Conservation (phyloP, 768 basidiomycete species). For the Psilocybe subaeruginosa region DNA sequence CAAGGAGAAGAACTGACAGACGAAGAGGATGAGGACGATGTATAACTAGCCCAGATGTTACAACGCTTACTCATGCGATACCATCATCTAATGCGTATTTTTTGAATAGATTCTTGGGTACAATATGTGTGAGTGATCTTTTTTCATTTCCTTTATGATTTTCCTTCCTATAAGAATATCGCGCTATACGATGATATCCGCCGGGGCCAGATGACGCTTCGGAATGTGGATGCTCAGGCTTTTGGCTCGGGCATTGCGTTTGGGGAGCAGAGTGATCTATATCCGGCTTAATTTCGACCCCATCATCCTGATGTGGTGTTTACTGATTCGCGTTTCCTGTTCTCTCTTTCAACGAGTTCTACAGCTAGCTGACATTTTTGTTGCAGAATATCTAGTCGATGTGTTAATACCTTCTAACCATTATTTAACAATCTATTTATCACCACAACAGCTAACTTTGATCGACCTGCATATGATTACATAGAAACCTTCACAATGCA, state of each 20-base stretch:
- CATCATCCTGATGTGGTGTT: neutral
- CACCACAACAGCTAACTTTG: neutral
- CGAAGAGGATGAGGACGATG: conserved; percentile 63
- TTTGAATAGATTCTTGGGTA: conserved; percentile 12
- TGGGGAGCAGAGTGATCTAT: conserved; percentile 45
- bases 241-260: conserved; percentile 22
- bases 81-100: neutral
- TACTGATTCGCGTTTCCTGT: neutral
- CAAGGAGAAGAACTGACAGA: conserved; percentile 88
- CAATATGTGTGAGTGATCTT: conserved; percentile 23
- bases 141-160: conserved; percentile 7
- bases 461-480: neutral
- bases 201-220: conserved; percentile 91
- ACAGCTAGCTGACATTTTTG: neutral
- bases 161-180: neutral
- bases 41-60: conserved; percentile 6
- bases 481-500: too few relatives aligned
- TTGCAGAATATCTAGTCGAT: conserved; percentile 2
- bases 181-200: conserved; percentile 58
- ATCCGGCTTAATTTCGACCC: conserved; percentile 12
- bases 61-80: too few relatives aligned
- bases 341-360: neutral
- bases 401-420: neutral
- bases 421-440: neutral
- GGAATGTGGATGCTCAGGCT: conserved; percentile 25